Evolutionary conservation across 2,329 filamentous ascomycete genomes (phyloP).

Genomic region (Scedosporium apiospermum): DNA sequence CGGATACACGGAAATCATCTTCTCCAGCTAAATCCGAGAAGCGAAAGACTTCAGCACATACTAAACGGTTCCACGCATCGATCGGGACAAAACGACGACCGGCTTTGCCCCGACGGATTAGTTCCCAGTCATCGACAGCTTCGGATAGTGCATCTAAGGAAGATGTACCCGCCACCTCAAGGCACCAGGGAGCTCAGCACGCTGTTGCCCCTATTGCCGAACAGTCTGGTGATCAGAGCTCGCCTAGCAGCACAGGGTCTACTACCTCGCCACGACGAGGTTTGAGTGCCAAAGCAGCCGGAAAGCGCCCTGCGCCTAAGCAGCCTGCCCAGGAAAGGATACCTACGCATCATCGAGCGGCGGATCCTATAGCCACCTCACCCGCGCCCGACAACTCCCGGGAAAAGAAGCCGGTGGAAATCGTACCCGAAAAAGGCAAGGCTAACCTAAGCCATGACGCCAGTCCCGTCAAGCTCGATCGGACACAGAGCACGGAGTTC

Average conservation of each 20-base stretch:
- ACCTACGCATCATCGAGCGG: not conserved
- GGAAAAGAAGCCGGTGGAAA: not conserved
- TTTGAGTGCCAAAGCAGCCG: slow-evolving; percentile 35
- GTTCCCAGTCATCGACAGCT: slow-evolving; percentile 34
- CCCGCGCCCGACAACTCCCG: slow-evolving; percentile 2
- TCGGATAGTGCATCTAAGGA: slow-evolving; percentile 25
- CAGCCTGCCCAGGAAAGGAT: not conserved
- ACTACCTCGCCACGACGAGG: not conserved
- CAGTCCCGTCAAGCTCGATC: not conserved
- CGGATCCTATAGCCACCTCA: not conserved
- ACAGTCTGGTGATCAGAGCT: not conserved
- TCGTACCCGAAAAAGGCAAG: not conserved
- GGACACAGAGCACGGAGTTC: not conserved
- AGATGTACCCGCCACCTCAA: slow-evolving; percentile 7
- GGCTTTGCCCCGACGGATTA: slow-evolving; percentile 33
- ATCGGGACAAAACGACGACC: slow-evolving; percentile 35
- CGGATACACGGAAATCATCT: slow-evolving; percentile 19
- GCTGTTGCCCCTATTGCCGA: not conserved
- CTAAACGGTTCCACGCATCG: slow-evolving; percentile 29
- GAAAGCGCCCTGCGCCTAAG: slow-evolving; percentile 31
- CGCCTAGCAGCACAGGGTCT: not conserved
- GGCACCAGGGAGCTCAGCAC: not conserved
- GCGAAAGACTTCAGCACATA: not conserved
- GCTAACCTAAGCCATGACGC: not conserved
- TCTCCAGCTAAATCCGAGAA: slow-evolving; percentile 16